Percentiles rank a stretch among this genome's conserved stretches.
These are phyloP conservation scores for Hymenoscyphus fructigenus DNA, from an alignment of 2,329 filamentous ascomycete genomes.

Conservation along the genomic window DNA sequence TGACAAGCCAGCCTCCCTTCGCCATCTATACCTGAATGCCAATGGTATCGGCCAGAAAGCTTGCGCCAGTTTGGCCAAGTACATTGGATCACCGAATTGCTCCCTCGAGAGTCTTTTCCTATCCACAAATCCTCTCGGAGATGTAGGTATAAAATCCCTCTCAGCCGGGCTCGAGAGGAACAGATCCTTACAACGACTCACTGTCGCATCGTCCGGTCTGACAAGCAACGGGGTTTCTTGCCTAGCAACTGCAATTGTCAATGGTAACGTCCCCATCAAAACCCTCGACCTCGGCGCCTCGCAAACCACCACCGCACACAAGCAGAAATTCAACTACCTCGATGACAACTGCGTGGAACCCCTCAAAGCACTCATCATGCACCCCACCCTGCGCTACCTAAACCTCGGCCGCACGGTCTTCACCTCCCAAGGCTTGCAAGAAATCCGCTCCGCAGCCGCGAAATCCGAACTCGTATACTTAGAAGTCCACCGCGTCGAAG, in stretches of 20 bases:
- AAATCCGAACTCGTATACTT: constrained; percentile 17
- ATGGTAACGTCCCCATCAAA: constrained; percentile 1
- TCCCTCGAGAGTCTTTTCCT: constrained; percentile 22
- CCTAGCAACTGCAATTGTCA: constrained; percentile 12
- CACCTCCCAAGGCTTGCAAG: constrained; percentile 7
- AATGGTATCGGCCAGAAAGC: constrained; percentile 22
- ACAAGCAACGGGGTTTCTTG: constrained; percentile 17
- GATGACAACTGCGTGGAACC: constrained; percentile 16
- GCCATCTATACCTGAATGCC: constrained; percentile 23
- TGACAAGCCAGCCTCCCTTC: constrained; percentile 10
- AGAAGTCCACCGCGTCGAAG: constrained; percentile 12
- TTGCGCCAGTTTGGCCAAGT: constrained; percentile 20
- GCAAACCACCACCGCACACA: constrained; percentile 16
- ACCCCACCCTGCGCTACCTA: constrained; percentile 13
- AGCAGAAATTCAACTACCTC: constrained; percentile 20
- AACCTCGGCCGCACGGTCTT: constrained; percentile 19
- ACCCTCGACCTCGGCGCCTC: constrained; percentile 18
- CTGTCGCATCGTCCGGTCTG: constrained; percentile 14
- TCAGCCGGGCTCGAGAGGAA: constrained; percentile 16
- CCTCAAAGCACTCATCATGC: constrained; percentile 11
- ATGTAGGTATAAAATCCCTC: constrained; percentile 17
- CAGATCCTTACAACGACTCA: constrained; percentile 16
- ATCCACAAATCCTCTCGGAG: constrained; percentile 20
- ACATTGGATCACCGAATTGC: constrained; percentile 19
- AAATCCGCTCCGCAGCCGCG: constrained; percentile 10